Percentiles rank a stretch among this genome's conserved stretches.
phyloP scores from a whole-genome alignment of 2,329 filamentous ascomycete species.

The Neurospora sp. region DNA sequence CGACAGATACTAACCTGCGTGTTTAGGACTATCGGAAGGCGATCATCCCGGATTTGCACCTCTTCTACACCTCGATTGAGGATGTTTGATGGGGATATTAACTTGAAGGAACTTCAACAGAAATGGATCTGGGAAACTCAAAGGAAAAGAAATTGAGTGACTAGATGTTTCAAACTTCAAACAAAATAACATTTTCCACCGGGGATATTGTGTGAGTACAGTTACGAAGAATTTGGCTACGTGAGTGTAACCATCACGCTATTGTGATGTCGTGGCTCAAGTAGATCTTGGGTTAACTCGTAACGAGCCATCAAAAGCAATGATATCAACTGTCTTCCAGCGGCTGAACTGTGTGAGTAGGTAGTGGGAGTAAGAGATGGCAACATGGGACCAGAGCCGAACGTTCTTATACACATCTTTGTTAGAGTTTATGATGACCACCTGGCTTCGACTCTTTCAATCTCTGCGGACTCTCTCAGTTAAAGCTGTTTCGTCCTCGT shows the following conservation, averaged over 20 bases:
- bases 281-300: background rate
- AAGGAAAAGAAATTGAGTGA: background rate
- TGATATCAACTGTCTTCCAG: background rate
- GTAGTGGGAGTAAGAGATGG: background rate
- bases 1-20: background rate
- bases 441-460: background rate
- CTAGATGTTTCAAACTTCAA: background rate
- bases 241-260: background rate
- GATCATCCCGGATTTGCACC: background rate
- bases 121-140: background rate
- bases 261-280: background rate
- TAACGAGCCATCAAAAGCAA: background rate
- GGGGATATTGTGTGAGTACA: background rate
- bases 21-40: background rate
- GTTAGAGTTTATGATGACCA: background rate
- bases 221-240: background rate
- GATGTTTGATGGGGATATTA: background rate
- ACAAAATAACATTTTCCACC: background rate
- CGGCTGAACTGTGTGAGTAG: background rate
- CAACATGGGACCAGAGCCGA: background rate
- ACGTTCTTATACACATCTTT: background rate
- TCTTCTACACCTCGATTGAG: background rate
- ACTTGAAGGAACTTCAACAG: background rate
- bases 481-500: background rate
- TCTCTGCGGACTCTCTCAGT: background rate